Evolutionary conservation across 2,329 filamentous ascomycete genomes (phyloP), one percentile per base, ranked within the genome.

Genomic region (Chaetomium sp.): DNA sequence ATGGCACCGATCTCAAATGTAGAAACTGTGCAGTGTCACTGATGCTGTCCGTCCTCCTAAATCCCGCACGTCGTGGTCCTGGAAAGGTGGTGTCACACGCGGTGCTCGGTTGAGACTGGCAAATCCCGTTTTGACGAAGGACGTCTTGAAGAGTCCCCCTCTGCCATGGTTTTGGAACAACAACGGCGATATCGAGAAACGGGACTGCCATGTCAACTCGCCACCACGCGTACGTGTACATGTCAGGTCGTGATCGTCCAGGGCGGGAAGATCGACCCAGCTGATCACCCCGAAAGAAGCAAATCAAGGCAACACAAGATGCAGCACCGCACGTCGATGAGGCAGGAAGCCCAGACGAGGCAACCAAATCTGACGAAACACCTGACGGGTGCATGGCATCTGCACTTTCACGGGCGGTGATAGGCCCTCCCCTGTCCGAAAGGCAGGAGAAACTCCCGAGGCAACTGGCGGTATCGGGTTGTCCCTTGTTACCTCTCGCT

Each of bases 341-440:
- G 49, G 31, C 47, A 53, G n/a, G 38, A 42, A 21, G n/a, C 42
- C 31, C 29, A 29, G 45, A 62, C 60, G 23, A 62, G 60, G 60
- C 60, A 57, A 57, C 60, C 60, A 42, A 38, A 38, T 27, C 31
- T 38, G 9, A 4, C 21, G 31, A 31, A 6, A 42, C 5, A 19
- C 23, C 31, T 54, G 21, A 42, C 21, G 10, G 55, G 35, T 47
- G 35, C 59, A 55, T 54, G 33, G n/a, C 9, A 31, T n/a, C 27
- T 58, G 57, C 57, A 38, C 21, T 21, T 25, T 33, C 31, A 16
- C 38, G 47, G 29, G 25, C 42, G 9, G 25, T 47, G 38, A 58
- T 49, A 33, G 42, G 38, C 21, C 33, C 13, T 21, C 10, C 25
- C 21, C 54, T 42, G 54, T 42, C 23, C n/a, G n/a, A n/a, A n/a